Evolutionary conservation across 2,329 filamentous ascomycete genomes (phyloP).

Genomic region (Arthrobotrys conoides): DNA sequence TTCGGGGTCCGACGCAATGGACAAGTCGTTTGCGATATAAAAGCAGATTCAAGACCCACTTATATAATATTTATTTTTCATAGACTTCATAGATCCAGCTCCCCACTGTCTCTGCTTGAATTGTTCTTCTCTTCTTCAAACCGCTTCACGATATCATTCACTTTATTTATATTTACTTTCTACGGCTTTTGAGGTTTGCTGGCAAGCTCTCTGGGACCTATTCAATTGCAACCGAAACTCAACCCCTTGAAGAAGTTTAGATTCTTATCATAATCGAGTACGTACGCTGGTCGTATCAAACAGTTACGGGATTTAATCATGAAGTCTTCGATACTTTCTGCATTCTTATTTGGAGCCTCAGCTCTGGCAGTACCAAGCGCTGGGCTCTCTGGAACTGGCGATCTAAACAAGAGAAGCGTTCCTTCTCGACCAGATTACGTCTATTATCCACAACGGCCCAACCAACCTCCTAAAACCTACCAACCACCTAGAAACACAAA

Average conservation of each 20-base stretch:
- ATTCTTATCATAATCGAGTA: no score
- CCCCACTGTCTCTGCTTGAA: no score
- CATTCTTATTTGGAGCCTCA: constrained; percentile 1
- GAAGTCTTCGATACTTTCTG: background rate
- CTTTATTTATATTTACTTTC: background rate
- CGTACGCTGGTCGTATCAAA: background rate
- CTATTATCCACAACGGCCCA: background rate
- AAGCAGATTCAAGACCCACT: no score
- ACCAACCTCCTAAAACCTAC: background rate
- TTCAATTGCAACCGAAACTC: no score
- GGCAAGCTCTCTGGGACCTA: background rate
- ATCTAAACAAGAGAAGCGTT: background rate
- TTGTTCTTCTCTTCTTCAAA: background rate
- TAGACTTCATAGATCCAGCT: no score
- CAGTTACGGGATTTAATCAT: background rate
- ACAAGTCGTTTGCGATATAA: no score
- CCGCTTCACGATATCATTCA: background rate
- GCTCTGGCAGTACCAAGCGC: background rate
- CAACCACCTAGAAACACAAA: background rate
- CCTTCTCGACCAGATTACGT: constrained; percentile 3
- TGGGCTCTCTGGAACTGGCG: background rate
- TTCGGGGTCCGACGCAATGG: no score
- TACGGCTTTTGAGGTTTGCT: background rate
- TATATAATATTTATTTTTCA: no score
- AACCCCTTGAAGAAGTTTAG: no score